These are phyloP conservation scores for Solanum medicagineum DNA, from an alignment of 257 asterid species.

Conservation along the genomic window DNA sequence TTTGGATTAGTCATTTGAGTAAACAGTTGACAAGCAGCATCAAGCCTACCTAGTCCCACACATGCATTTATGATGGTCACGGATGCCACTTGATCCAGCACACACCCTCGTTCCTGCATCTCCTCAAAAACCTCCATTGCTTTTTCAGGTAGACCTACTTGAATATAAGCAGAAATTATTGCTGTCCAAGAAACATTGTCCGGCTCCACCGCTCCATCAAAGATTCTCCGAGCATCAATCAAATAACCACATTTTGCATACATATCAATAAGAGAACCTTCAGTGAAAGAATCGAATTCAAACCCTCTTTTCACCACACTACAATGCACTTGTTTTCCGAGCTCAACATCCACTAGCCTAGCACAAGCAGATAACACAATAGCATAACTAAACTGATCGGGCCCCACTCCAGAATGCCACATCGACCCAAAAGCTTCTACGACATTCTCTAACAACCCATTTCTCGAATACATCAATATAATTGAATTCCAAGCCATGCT, in stretches of 20 bases:
- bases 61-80: slow-evolving; percentile 57
- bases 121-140: slow-evolving; percentile 50
- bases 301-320: slow-evolving; percentile 34
- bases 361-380: slow-evolving; percentile 63
- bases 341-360: slow-evolving; percentile 30
- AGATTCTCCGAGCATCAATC: slow-evolving; percentile 47
- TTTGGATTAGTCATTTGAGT: slow-evolving; percentile 41
- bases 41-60: slow-evolving; percentile 53
- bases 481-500: slow-evolving; percentile 75
- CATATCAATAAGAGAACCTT: slow-evolving; percentile 75
- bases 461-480: slow-evolving; percentile 55
- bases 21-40: slow-evolving; percentile 47
- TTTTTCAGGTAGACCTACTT: slow-evolving; percentile 43
- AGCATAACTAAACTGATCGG: slow-evolving; percentile 70
- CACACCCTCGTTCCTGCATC: slow-evolving; percentile 44
- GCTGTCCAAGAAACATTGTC: slow-evolving; percentile 81
- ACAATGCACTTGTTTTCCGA: slow-evolving; percentile 64
- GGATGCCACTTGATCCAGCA: slow-evolving; percentile 60
- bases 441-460: slow-evolving; percentile 30
- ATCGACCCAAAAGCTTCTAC: slow-evolving; percentile 31
- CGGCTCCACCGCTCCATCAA: slow-evolving; percentile 37
- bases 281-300: slow-evolving; percentile 42
- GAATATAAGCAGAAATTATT: slow-evolving; percentile 60
- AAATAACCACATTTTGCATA: slow-evolving; percentile 66
- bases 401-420: slow-evolving; percentile 42